Conservation (phyloP, 306 rosid species). For the Potentilla sterilis region DNA sequence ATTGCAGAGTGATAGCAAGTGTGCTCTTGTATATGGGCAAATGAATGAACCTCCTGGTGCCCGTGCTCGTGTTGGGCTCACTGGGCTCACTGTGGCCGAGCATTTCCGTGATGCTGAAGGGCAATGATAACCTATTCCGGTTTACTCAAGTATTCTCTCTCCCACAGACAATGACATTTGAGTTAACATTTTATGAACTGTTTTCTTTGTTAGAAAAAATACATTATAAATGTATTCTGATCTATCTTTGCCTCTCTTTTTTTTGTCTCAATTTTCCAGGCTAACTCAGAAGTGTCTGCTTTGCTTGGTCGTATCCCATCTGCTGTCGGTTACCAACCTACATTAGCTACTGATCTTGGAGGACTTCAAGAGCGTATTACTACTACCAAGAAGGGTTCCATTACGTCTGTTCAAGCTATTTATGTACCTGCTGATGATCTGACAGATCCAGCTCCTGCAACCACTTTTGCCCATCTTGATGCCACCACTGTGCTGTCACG, state of each 20-base stretch:
- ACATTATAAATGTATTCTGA: neutral
- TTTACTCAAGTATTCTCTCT: slow-evolving; percentile 70
- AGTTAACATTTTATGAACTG: neutral
- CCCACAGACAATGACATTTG: neutral
- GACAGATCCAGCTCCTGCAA: slow-evolving; percentile 99
- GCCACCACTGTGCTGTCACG: slow-evolving; percentile 97
- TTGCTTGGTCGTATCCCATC: slow-evolving; percentile 98
- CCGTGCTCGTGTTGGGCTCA: slow-evolving; percentile 98
- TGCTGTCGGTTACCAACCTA: slow-evolving; percentile 99
- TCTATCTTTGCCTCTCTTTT: neutral
- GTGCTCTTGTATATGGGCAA: slow-evolving; percentile 97
- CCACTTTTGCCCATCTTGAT: slow-evolving; percentile 98
- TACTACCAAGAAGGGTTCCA: slow-evolving; percentile 95
- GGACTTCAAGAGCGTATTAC: slow-evolving; percentile 97
- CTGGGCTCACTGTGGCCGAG: slow-evolving; percentile 91
- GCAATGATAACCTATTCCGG: slow-evolving; percentile 94
- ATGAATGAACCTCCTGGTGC: slow-evolving; percentile 99
- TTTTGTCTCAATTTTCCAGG: slow-evolving; percentile 41
- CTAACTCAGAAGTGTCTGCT: slow-evolving; percentile 98
- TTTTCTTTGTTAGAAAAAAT: neutral
- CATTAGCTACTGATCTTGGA: slow-evolving; percentile 96
- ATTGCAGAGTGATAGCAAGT: slow-evolving; percentile 76
- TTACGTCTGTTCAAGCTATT: slow-evolving; percentile 97
- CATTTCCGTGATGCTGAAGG: slow-evolving; percentile 99
- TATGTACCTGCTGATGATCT: slow-evolving; percentile 98